Percentiles rank a stretch among this genome's conserved stretches.
Evolutionary conservation across 2,329 filamentous ascomycete genomes (phyloP).

Genomic region (Pyrenochaeta sp.): DNA sequence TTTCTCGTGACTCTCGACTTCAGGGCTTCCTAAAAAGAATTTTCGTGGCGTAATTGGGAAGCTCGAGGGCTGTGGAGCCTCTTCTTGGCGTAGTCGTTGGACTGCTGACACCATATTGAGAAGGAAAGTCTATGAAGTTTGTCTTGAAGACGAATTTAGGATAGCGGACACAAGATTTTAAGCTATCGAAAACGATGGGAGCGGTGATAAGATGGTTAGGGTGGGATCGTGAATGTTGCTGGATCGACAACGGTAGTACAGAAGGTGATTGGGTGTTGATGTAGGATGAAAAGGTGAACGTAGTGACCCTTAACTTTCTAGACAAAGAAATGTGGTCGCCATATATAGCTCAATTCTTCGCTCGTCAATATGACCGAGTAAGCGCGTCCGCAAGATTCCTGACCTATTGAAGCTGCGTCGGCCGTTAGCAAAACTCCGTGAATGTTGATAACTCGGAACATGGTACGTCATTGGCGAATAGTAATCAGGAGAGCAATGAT

Average conservation of each 20-base stretch:
- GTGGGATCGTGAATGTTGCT: neutral
- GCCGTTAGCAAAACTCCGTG: neutral
- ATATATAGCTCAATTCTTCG: neutral
- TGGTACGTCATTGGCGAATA: neutral
- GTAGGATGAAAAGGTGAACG: too few relatives aligned
- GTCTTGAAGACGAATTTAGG: too few relatives aligned
- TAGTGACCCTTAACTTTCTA: neutral
- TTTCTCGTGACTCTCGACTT: neutral
- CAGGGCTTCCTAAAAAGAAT: constrained; percentile 17
- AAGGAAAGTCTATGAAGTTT: too few relatives aligned
- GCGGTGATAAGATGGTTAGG: neutral
- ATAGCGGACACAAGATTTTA: too few relatives aligned
- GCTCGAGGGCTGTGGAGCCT: neutral
- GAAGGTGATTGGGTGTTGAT: neutral
- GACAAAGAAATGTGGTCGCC: neutral
- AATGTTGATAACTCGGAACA: neutral
- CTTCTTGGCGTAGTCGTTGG: neutral
- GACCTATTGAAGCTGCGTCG: neutral
- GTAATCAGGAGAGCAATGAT: neutral
- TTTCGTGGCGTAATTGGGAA: constrained; percentile 2
- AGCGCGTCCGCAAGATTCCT: neutral
- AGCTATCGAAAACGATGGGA: too few relatives aligned
- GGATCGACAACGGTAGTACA: neutral
- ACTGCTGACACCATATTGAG: neutral
- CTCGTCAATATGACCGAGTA: neutral